A percentile compares a stretch with the other conserved stretches of the same genome.
Conservation (phyloP, 331 rosid species). For the Acacia pycnantha region DNA sequence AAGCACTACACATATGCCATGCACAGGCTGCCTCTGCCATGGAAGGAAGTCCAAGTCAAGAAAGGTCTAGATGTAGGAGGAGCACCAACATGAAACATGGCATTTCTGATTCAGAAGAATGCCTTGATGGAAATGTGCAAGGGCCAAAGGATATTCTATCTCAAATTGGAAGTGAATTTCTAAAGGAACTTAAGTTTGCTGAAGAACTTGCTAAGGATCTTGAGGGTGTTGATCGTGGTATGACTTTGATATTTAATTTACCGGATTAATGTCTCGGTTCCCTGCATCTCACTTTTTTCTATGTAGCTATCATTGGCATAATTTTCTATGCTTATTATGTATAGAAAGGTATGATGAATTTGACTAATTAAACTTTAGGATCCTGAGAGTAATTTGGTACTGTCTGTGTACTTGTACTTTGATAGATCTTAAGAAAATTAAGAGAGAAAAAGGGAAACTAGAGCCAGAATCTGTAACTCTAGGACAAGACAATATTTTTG, state of each 20-base stretch:
- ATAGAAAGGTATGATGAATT: slow-evolving; percentile 2
- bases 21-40: slow-evolving; percentile 75
- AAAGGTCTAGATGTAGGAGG: slow-evolving; percentile 63
- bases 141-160: slow-evolving; percentile 57
- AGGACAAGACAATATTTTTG: no score
- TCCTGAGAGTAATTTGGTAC: not conserved
- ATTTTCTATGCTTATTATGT: not conserved
- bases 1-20: slow-evolving; percentile 91
- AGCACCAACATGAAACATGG: slow-evolving; percentile 57
- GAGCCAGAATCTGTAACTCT: no score
- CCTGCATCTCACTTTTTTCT: slow-evolving; percentile 6
- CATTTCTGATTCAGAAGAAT: slow-evolving; percentile 55
- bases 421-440: no score
- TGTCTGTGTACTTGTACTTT: not conserved
- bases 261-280: slow-evolving; percentile 18
- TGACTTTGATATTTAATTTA: slow-evolving; percentile 27
- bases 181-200: slow-evolving; percentile 81
- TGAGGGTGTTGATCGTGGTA: slow-evolving; percentile 69
- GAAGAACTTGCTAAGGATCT: slow-evolving; percentile 78
- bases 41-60: slow-evolving; percentile 96
- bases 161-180: slow-evolving; percentile 81
- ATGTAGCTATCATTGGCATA: slow-evolving; percentile 1
- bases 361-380: slow-evolving; percentile 8
- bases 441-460: no score
- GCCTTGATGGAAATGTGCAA: slow-evolving; percentile 50